phyloP scores from a whole-genome alignment of 1,284 basidiomycete genomes.

The Ustilago tritici region DNA sequence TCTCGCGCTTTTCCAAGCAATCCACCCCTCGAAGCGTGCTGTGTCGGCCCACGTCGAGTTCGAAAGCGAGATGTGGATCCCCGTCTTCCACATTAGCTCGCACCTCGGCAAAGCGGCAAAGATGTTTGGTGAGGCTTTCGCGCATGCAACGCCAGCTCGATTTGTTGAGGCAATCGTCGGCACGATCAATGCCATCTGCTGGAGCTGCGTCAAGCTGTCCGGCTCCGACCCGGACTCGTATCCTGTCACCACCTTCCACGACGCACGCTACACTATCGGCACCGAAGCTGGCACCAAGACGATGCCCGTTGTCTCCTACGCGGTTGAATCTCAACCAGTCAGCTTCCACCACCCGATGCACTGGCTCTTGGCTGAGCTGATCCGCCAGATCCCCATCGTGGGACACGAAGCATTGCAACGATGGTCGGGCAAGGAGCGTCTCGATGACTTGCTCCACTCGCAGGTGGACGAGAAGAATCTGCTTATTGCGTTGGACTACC shows the following conservation, averaged over 20 bases:
- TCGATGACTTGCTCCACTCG: constrained; percentile 42
- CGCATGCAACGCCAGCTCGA: constrained; percentile 74
- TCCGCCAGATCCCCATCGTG: constrained; percentile 74
- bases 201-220: constrained; percentile 39
- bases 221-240: constrained; percentile 74
- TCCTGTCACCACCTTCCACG: constrained; percentile 74
- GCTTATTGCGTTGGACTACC: constrained; percentile 61
- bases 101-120: constrained; percentile 63
- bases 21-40: constrained; percentile 62
- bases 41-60: constrained; percentile 66
- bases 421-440: constrained; percentile 28
- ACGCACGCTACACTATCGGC: constrained; percentile 73
- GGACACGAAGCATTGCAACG: constrained; percentile 30
- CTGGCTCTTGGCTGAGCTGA: constrained; percentile 89
- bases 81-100: constrained; percentile 65
- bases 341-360: constrained; percentile 96
- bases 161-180: constrained; percentile 79
- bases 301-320: constrained; percentile 76
- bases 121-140: constrained; percentile 65
- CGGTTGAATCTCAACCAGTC: constrained; percentile 60
- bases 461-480: constrained; percentile 51
- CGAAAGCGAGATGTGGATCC: constrained; percentile 68
- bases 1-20: constrained; percentile 63
- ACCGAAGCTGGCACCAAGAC: constrained; percentile 74
- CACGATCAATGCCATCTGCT: constrained; percentile 78